Evolutionary conservation across 2,329 filamentous ascomycete species (phyloP), one percentile per base, ranked within the genome.

Genomic region (Cryphonectria nitschkei): DNA sequence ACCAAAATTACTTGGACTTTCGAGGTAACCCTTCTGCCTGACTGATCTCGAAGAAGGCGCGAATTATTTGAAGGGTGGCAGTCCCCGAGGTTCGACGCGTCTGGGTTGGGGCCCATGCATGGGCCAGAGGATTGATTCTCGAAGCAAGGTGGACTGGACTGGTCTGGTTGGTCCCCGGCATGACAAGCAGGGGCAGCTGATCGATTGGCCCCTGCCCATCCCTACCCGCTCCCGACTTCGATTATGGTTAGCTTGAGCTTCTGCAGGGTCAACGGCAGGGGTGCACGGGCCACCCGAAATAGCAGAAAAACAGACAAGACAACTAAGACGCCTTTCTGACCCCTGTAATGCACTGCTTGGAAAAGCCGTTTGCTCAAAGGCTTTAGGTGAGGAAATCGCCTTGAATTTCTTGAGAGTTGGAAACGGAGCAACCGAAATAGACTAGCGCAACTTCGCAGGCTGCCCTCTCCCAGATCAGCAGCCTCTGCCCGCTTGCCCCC

Each of bases 391-490:
- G 61, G 61, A 64, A 64, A 64, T 46, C 32, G 54, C 46, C n/a
- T 37, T 67, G 26, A 14, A 58, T 43, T 66, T 37, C 39, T 46
- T 14, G 22, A 32, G 46, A 72, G 61, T 64, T 61, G 70, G 64
- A 68, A 69, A 43, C 69, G 68, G 68, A 29, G 39, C 22, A 26
- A 68, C 73, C 65, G 73, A 75, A 74, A 73, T 39, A 65, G 73
- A 72, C 73, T 74, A 73, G 73, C 74, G 73, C 70, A 63, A 69
- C 65, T 68, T 70, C 63, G 9, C 41, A 46, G 22, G 26, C 43
- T 50, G 41, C 43, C 14, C 13, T 32, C 43, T 58, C 67, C 54
- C 68, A 67, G 64, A 67, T 70, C 65, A 70, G 70, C 64, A 65
- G 63, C 63, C 63, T 46, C 41, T 43, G 63, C 41, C 65, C 56